A percentile compares a stretch with the other conserved stretches of the same genome.
These are phyloP conservation scores for Ophiostoma ulmi DNA, from an alignment of 2,329 filamentous ascomycete species.

Conservation along the genomic window DNA sequence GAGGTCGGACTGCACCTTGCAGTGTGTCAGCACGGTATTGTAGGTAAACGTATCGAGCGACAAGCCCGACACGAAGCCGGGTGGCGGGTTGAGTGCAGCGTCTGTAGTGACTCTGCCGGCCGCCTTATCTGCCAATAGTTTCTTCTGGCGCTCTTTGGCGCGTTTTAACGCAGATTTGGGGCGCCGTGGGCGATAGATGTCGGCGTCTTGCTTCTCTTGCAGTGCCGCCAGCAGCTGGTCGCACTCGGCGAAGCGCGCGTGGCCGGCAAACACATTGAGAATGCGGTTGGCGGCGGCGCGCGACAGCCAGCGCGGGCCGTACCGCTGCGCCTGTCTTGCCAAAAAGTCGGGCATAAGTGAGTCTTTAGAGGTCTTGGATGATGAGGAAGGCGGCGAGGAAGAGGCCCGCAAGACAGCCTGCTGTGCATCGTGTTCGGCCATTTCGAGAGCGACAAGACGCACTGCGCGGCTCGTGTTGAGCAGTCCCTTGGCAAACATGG, in stretches of 20 bases:
- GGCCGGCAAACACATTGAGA: constrained; percentile 41
- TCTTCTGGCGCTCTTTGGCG: background rate
- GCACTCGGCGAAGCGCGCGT: constrained; percentile 35
- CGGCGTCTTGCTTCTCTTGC: constrained; percentile 20
- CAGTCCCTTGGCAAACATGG: constrained; percentile 44
- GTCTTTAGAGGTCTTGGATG: background rate
- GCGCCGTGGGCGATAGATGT: constrained; percentile 1
- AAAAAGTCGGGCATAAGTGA: constrained; percentile 39
- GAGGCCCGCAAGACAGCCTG: constrained; percentile 31
- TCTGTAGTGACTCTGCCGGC: too few species aligned
- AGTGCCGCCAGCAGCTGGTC: constrained; percentile 35
- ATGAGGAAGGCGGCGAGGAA: background rate
- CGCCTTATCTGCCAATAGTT: background rate
- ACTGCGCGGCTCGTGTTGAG: constrained; percentile 38
- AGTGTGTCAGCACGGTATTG: constrained; percentile 35
- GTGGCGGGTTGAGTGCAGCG: background rate
- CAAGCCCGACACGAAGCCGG: constrained; percentile 25
- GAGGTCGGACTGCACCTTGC: constrained; percentile 29
- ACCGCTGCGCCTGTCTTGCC: constrained; percentile 39
- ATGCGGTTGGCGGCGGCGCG: constrained; percentile 37
- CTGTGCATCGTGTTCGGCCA: constrained; percentile 43
- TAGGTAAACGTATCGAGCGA: constrained; percentile 35
- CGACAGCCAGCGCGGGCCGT: constrained; percentile 45
- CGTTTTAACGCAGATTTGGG: background rate
- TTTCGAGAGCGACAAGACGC: constrained; percentile 39